Percentiles rank a stretch among this genome's conserved stretches.
Evolutionary conservation across 2,329 filamentous ascomycete species (phyloP).

Genomic region (Ophiognomonia clavigignenti-juglandacearum): DNA sequence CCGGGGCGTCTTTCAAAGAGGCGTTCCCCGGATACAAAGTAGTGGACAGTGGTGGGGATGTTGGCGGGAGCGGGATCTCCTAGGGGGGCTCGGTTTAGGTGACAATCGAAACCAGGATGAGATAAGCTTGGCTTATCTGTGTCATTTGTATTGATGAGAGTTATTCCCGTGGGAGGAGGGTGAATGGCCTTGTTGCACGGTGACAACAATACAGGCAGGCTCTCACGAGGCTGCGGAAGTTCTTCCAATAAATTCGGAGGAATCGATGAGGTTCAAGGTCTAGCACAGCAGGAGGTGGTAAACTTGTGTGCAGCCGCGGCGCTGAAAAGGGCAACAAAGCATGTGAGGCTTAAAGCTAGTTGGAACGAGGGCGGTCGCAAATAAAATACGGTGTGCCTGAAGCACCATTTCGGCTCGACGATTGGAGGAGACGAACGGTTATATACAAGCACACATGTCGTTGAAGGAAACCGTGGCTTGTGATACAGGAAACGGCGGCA

Average conservation of each 20-base stretch:
- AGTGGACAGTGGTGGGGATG: too few relatives aligned
- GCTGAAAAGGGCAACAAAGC: too few relatives aligned
- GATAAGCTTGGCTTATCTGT: slow-evolving; percentile 55
- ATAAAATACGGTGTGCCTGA: slow-evolving; percentile 1
- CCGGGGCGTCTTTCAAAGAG: too few relatives aligned
- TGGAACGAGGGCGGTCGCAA: too few relatives aligned
- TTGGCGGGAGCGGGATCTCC: slow-evolving; percentile 3
- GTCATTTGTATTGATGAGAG: slow-evolving; percentile 41
- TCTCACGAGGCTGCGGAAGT: neutral
- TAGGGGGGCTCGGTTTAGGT: slow-evolving; percentile 32
- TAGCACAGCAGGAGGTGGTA: too few relatives aligned
- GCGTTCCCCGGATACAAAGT: too few relatives aligned
- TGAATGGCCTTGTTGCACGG: neutral
- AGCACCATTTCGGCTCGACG: slow-evolving; percentile 1
- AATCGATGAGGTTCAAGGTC: too few relatives aligned
- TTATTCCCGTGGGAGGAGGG: slow-evolving; percentile 10
- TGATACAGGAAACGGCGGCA: neutral
- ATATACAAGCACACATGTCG: neutral
- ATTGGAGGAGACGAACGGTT: neutral
- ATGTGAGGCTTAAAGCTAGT: too few relatives aligned
- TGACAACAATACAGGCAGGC: too few relatives aligned
- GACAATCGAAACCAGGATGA: slow-evolving; percentile 48
- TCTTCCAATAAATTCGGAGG: neutral
- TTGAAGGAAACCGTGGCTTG: slow-evolving; percentile 1
- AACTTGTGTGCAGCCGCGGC: too few relatives aligned